Base-by-base conservation (phyloP, 805 yeast species). In the Candida corydali region DNA sequence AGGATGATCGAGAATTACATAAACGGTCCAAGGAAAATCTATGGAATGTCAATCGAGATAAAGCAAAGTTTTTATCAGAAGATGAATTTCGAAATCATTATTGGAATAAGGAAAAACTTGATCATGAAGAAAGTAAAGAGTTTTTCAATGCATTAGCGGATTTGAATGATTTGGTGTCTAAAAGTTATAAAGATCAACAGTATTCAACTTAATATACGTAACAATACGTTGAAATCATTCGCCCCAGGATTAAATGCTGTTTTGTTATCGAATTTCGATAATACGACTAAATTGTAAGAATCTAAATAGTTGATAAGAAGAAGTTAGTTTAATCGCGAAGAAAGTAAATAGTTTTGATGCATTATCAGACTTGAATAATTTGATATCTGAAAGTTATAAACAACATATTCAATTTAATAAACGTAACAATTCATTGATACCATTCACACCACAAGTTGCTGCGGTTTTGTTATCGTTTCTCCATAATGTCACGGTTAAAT, bases 1-100 rank as follows among this genome's bases (percentile, higher is more conserved):
- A 91, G 54, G 89, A 82, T 43, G 98, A 91, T 55, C 68, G 98
- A 47, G 98, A 91, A 55, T 68, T 95, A 30, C 88, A 86, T 51
- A 91, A 91, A 54, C 73, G 85, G 45, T 75, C 83, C 10, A 87
- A 89, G 48, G 97, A 91, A 50, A 76, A 73, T 8, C 66, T 79
- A 16, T 87, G 96, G 95, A 72, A 80, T 8, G 78, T 82, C 1
- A 70, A 68, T 22, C 59, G 85, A 40, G 65, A 71, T 1, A 56
- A 57, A 10, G 34, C 57, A 4, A 4, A 12, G 5, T n/a, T n/a
- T n/a, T 69, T 59, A 42, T 67, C 60, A 4, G 74, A 60, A 46
- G 64, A 52, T 28, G 70, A 52, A 46, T 62, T 44, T 37, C 38
- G 57, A n/a, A 50, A 56, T 22, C 52, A 62, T 75, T 81, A 65